Percentiles rank a stretch among this genome's conserved stretches.
These are phyloP conservation scores for Coccinonectria pachysandricola DNA, from an alignment of 2,329 filamentous ascomycete species.

Conservation along the genomic window DNA sequence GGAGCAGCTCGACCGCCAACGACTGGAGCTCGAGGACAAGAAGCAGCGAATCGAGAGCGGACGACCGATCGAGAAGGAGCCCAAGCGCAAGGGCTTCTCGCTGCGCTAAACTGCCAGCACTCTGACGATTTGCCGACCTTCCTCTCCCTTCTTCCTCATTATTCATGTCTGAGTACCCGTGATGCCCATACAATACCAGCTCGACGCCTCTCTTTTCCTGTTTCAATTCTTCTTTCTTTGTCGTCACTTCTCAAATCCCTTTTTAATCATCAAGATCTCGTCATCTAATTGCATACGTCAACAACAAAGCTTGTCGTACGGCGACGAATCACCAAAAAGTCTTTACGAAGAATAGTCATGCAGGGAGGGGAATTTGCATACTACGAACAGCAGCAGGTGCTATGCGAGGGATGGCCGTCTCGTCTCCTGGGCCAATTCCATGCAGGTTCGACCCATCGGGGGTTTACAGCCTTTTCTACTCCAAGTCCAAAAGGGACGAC, in stretches of 20 bases:
- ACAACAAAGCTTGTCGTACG: slow-evolving; percentile 21
- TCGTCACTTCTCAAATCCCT: slow-evolving; percentile 27
- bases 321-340: slow-evolving; percentile 23
- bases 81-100: slow-evolving; percentile 98
- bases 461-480: too few relatives aligned
- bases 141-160: slow-evolving; percentile 28
- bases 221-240: slow-evolving; percentile 32
- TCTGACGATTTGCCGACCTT: slow-evolving; percentile 13
- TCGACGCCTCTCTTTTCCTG: slow-evolving; percentile 42
- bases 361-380: slow-evolving; percentile 23
- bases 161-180: slow-evolving; percentile 48
- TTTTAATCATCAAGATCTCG: slow-evolving; percentile 29
- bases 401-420: too few relatives aligned
- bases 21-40: slow-evolving; percentile 95
- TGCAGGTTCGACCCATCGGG: too few relatives aligned
- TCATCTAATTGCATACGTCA: slow-evolving; percentile 27
- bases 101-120: slow-evolving; percentile 58
- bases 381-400: slow-evolving; percentile 21
- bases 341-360: slow-evolving; percentile 27
- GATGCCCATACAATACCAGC: slow-evolving; percentile 51
- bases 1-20: slow-evolving; percentile 94
- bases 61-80: slow-evolving; percentile 91
- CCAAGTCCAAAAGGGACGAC: too few relatives aligned
- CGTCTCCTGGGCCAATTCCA: too few relatives aligned
- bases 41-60: slow-evolving; percentile 92